These are phyloP conservation scores for Hericium alpestre DNA, from an alignment of 768 basidiomycete genomes.

Conservation along the genomic window DNA sequence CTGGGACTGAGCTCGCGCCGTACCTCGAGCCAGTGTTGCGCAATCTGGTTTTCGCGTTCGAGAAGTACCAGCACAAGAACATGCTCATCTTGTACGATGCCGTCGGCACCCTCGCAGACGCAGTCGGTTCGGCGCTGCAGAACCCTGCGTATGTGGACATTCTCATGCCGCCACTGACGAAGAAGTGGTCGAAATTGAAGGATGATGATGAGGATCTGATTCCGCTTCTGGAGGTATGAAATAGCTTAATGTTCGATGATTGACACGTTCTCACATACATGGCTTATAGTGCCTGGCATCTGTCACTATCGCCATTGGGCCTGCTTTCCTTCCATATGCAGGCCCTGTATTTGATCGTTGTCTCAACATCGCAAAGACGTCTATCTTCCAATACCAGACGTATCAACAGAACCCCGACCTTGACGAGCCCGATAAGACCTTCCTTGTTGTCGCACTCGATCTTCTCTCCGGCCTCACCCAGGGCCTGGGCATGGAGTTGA, in stretches of 20 bases:
- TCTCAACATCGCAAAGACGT: conserved; percentile 70
- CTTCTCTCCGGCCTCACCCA: conserved; percentile 92
- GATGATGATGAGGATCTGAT: conserved; percentile 91
- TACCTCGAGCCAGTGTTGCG: conserved; percentile 91
- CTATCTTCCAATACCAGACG: conserved; percentile 77
- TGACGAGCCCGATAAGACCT: conserved; percentile 93
- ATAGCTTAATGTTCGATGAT: background rate
- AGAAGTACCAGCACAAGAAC: conserved; percentile 99
- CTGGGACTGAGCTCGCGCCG: conserved; percentile 78
- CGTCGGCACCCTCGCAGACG: conserved; percentile 96
- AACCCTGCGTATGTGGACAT: conserved; percentile 86
- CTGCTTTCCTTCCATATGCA: conserved; percentile 80
- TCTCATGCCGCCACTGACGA: conserved; percentile 89
- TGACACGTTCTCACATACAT: background rate
- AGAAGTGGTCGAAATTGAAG: conserved; percentile 80
- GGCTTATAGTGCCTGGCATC: conserved; percentile 83
- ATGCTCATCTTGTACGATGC: conserved; percentile 97
- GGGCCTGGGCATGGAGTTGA: conserved; percentile 74
- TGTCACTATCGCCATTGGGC: conserved; percentile 91
- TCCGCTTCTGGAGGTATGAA: conserved; percentile 81
- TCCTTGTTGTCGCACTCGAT: conserved; percentile 97
- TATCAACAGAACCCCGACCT: conserved; percentile 82
- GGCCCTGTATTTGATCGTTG: conserved; percentile 89
- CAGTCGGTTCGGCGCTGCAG: conserved; percentile 80
- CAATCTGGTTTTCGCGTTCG: conserved; percentile 91